Base-by-base conservation (phyloP, 768 basidiomycete genomes). In the Auriscalpium vulgare region DNA sequence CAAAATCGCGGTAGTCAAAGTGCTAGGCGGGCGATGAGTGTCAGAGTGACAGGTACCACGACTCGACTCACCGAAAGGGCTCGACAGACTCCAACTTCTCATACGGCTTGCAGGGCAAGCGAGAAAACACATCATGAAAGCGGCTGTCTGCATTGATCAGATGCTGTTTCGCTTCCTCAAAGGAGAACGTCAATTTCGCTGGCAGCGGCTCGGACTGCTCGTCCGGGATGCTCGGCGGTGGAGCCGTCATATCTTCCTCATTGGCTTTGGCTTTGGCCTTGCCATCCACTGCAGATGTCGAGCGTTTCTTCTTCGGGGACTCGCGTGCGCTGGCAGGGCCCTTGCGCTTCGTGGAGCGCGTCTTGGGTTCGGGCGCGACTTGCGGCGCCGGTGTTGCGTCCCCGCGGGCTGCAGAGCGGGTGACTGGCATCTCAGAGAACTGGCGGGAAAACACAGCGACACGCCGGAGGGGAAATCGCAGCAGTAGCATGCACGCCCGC, bases 71-170 rank as follows among this genome's bases (percentile, higher is more conserved):
- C 88, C 82, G 77, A 68, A 93, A 95, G 1, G 91, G 91, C 66
- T 92, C 88, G n/a, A 92, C 77, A 40, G 74, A 73, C 64, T 91
- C 85, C 16, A 87, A 75, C 10, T 80, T 74, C 64, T 89, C 81
- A 67, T 83, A 97, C 1, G 92, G 91, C 60, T 80, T 85, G 70
- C 91, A 94, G 44, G 72, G 72, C 64, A 89, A 69, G 50, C 77
- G 74, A 23, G 68, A 61, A 68, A 95, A 93, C 10, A 95, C 58
- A 40, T 79, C 77, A 51, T 74, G 72, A 69, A 94, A 97, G 4
- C 93, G 82, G 10, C 73, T 65, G 63, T 95, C 93, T 8, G 75
- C 78, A 2, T 61, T 54, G 54, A 83, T 80, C 36, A 95, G 78
- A 65, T 95, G 90, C 13, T 71, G 53, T 65, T 84, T 89, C 1